Percentiles rank a stretch among this genome's conserved stretches.
phyloP scores from a whole-genome alignment of 2,329 filamentous ascomycete species.

The Alternaria sp. region DNA sequence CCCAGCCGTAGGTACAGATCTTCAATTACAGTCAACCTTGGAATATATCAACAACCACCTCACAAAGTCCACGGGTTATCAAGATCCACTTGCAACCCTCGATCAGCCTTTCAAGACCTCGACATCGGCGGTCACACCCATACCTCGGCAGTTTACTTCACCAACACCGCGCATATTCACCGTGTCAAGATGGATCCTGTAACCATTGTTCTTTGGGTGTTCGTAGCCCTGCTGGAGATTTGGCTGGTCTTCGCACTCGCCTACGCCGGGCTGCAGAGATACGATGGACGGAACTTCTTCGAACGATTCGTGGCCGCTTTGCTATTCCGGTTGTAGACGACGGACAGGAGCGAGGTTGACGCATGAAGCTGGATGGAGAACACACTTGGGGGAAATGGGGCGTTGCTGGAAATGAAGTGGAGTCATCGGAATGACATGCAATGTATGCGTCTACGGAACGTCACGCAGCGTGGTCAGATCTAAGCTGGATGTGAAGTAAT shows the following conservation, averaged over 20 bases:
- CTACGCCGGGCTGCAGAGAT: conserved; percentile 6
- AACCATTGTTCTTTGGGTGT: not conserved
- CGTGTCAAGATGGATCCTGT: not conserved
- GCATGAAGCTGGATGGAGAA: not conserved
- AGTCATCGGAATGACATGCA: rapidly evolving
- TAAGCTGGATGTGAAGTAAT: not conserved
- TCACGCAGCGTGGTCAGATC: not conserved
- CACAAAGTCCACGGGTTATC: not conserved
- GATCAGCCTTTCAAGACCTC: not conserved
- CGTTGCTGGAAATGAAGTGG: not conserved
- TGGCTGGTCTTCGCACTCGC: conserved; percentile 16
- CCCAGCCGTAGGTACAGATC: not conserved
- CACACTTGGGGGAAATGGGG: not conserved
- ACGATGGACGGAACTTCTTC: conserved; percentile 3
- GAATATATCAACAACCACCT: not conserved
- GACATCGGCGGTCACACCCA: not conserved
- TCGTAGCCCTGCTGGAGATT: conserved; percentile 2
- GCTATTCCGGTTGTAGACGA: not conserved
- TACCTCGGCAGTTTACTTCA: not conserved
- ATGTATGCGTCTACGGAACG: rapidly evolving
- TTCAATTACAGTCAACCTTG: not conserved
- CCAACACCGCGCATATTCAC: not conserved
- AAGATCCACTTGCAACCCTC: not conserved
- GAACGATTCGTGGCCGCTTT: not conserved
- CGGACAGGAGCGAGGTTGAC: not conserved